Evolutionary conservation across 148 eudicot genomes (phyloP), one percentile per base, ranked within the genome.

Genomic region (Nyssa sinensis): DNA sequence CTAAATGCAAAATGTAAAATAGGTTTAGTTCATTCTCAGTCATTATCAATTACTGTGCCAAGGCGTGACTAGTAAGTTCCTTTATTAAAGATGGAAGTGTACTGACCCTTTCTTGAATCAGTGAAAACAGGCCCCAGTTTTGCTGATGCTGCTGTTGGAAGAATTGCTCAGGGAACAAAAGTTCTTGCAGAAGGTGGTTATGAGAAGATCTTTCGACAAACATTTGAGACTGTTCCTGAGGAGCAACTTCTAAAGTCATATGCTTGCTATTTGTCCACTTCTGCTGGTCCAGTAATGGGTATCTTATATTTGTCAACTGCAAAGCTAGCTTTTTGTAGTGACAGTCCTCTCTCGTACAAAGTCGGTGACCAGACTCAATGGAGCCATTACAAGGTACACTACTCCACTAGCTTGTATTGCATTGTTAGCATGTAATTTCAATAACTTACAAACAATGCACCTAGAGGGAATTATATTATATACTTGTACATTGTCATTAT

Each of bases 201-300:
- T 83, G 98, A 93, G 78, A 93, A 93, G 79, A 83, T 93, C 21
- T 93, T 91, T 63, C 80, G 82, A 64, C 92, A 91, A 79, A 82
- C 93, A 65, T 93, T 91, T 77, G 96, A 91, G 81, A 85, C 88
- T 72, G 84, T 82, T 72, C 91, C 98, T 7, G 98, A 84, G 35
- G 98, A 93, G 83, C 78, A 89, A 67, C 91, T 93, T 57, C 74
- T 86, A 62, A 91, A 87, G 81, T 75, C 87, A 69, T 93, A 86
- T 73, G 97, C 97, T 8, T 93, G 98, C 84, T 93, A 93, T 80
- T 84, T 93, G 47, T 93, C 98, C 61, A 91, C 98, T 58, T 93
- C 97, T 31, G 93, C 96, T n/a, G 98, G 98, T 62, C 98, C 98
- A 29, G 92, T 93, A 69, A 84, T 88, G 87, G 98, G 98, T 76